Evolutionary conservation across 2,329 filamentous ascomycete species (phyloP), one percentile per base, ranked within the genome.

Genomic region (Aspergillus alliaceus): DNA sequence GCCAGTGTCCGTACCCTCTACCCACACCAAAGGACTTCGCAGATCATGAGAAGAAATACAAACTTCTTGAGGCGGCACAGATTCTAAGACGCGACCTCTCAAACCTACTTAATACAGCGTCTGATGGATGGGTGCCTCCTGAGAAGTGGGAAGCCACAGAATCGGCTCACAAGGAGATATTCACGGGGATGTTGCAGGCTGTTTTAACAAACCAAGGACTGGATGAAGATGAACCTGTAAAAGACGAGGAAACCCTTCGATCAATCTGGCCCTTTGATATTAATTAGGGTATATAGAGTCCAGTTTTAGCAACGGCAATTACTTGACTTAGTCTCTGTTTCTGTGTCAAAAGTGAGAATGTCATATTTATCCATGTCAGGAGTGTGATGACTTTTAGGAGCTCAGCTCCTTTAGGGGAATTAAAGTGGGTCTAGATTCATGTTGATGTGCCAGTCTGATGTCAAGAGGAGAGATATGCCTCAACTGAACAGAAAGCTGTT

Each of bases 181-280:
- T 73, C 56, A 51, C 59, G 31, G 66, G 64, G 20, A 71, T 73
- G 60, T 55, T 71, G 60, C 53, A 69, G 57, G 67, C 68, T n/a
- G 60, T 75, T 32, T 54, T 72, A 15, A 60, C 42, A 39, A 71
- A 69, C 53, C 50, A 68, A 54, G 50, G 69, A 52, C 53, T 14
- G 1, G 69, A 72, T 54, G 65, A 72, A 39, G 69, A 74, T 58
- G 71, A 75, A 53, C 69, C 68, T 31, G 66, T 75, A 14, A 71
- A 57, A 58, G 56, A 64, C 51, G 70, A 75, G 65, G 57, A 44
- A 18, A 66, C 68, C 49, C 62, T 75, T 12, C 66, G 67, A 61
- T 66, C 67, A 44, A 72, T 74, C 31, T 75, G 70, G 72, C 73
- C 72, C 37, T 75, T 72, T 62, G 69, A 74, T 54, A 51, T 56